Evolutionary conservation across 2,329 filamentous ascomycete genomes (phyloP), one percentile per base, ranked within the genome.

Genomic region (Mycosphaerella sp.): DNA sequence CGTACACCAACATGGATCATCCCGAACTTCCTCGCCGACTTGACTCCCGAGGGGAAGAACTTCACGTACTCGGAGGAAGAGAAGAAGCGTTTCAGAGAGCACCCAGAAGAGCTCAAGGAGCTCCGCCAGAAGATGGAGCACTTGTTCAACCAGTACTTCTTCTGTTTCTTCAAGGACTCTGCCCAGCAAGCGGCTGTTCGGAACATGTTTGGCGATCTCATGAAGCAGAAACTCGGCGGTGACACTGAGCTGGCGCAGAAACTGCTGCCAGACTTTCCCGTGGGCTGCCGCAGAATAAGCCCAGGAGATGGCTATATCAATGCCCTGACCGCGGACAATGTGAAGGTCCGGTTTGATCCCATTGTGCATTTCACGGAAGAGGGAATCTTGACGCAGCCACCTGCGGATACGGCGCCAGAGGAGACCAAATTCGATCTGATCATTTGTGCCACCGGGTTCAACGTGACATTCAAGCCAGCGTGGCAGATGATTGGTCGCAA

Each of bases 361-460:
- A 55, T 58, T 8, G 50, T 50, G 18, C 21, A 28, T 4, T 41
- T 58, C 27, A 56, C 43, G 4, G 37, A 46, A 25, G 34, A 32
- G 10, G 55, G 55, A 2, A 52, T 55, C 6, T 6, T 52, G n/a
- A 44, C 44, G 4, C 43, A 54, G 36, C 42, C 44, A 16, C 14
- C 48, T 0, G 27, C 44, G 17, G 52, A 44, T 13, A 41, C 45
- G 16, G 49, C 13, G 17, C 37, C 49, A 17, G 50, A 55, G 41
- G 44, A 46, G 35, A 52, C 70, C 44, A 61, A 66, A 27, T 61
- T 73, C 35, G 71, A 74, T 50, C 63, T 66, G 3, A 70, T 86
- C 2, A 79, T 69, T 50, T 70, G 68, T 50, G 65, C 66, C 0
- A 71, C 69, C 4, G 68, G 69, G 4, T 71, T 70, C 47, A 63